These are phyloP conservation scores for Aegilops longissima DNA, from an alignment of 176 grass and related monocot genomes.

Conservation along the genomic window DNA sequence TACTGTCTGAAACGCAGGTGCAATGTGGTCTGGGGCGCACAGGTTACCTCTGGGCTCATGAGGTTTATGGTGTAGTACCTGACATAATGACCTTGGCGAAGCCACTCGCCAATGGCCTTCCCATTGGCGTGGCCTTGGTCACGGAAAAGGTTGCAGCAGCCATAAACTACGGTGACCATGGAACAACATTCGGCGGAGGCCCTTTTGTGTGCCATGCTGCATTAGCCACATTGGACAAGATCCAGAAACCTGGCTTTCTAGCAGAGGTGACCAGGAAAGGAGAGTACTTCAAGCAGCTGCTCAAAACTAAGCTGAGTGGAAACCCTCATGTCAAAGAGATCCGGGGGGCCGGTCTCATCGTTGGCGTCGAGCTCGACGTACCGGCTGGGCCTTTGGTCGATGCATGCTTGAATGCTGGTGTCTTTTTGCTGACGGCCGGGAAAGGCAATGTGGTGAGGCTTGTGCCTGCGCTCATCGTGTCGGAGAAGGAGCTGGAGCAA, in stretches of 20 bases:
- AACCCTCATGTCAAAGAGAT: conserved; percentile 67
- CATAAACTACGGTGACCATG: conserved; percentile 71
- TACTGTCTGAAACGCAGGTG: conserved; percentile 42
- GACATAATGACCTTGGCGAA: conserved; percentile 93
- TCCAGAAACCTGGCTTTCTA: conserved; percentile 62
- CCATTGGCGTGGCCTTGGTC: conserved; percentile 65
- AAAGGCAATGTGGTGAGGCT: conserved; percentile 88
- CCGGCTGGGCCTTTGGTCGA: conserved; percentile 53
- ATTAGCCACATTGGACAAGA: conserved; percentile 66
- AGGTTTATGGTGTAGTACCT: conserved; percentile 51
- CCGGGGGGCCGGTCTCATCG: conserved; percentile 65
- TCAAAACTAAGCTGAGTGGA: conserved; percentile 55
- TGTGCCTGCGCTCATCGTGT: conserved; percentile 71
- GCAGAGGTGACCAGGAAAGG: conserved; percentile 61
- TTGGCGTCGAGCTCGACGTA: conserved; percentile 74
- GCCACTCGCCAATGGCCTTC: conserved; percentile 69
- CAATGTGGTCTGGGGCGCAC: conserved; percentile 87
- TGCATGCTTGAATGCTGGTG: conserved; percentile 66
- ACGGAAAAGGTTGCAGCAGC: conserved; percentile 68
- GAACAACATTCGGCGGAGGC: conserved; percentile 66
- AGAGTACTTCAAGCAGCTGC: conserved; percentile 66
- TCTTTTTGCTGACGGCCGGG: conserved; percentile 70
- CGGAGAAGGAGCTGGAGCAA: conserved; percentile 71
- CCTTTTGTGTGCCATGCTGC: conserved; percentile 71
- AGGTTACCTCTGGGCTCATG: conserved; percentile 78